These are phyloP conservation scores for Clohesyomyces aquaticus DNA, from an alignment of 495 filamentous ascomycete species.

Conservation along the genomic window DNA sequence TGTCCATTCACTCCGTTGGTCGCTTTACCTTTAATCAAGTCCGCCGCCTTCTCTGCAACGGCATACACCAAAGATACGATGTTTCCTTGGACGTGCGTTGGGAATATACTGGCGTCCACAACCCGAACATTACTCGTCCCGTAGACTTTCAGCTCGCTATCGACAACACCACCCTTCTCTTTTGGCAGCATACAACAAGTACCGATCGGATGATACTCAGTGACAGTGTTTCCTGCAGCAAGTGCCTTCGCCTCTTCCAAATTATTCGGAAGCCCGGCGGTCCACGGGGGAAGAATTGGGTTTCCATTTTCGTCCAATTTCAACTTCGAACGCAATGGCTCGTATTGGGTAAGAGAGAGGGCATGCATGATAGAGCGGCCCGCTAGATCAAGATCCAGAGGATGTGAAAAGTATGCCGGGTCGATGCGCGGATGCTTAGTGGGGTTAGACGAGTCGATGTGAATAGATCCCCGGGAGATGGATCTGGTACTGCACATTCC, in stretches of 20 bases:
- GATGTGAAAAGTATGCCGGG: conserved; percentile 32
- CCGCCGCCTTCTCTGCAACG: conserved; percentile 37
- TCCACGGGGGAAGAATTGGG: conserved; percentile 19
- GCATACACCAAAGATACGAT: conserved; percentile 32
- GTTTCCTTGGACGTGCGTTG: conserved; percentile 32
- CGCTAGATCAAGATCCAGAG: conserved; percentile 33
- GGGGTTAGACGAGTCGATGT: conserved; percentile 32
- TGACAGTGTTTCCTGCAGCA: conserved; percentile 20
- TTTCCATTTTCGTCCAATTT: conserved; percentile 18
- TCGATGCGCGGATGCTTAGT: conserved; percentile 30
- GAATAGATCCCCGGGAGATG: conserved; percentile 30
- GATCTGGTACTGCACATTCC: conserved; percentile 24
- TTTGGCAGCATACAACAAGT: conserved; percentile 34
- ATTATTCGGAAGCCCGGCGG: conserved; percentile 7
- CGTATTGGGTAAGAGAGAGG: conserved; percentile 9
- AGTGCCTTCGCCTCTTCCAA: conserved; percentile 33
- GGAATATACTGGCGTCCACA: conserved; percentile 34
- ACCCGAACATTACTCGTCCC: conserved; percentile 39
- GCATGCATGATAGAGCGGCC: conserved; percentile 27
- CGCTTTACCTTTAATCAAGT: conserved; percentile 36
- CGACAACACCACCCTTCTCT: conserved; percentile 36
- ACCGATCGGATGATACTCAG: conserved; percentile 38
- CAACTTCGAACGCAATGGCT: conserved; percentile 23
- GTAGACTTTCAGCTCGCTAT: conserved; percentile 35
- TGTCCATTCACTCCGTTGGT: conserved; percentile 6